Conservation (phyloP, 371 early-diverging fungal genomes). For the Rhizopus sp. region DNA sequence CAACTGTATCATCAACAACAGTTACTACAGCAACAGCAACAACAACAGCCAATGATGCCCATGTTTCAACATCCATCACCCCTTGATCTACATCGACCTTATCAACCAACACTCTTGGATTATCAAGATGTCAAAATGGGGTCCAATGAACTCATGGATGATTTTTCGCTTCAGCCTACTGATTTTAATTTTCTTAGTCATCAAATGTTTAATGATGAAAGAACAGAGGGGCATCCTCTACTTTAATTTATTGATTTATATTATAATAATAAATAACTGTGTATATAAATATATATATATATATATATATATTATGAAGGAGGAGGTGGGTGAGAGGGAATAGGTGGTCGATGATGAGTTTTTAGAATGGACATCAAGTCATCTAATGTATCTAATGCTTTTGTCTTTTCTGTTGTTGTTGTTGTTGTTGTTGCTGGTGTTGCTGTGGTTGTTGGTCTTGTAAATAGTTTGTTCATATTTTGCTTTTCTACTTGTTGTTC, state of each 20-base stretch:
- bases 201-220: constrained; percentile 3
- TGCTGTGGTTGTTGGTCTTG: constrained; percentile 2
- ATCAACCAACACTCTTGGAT: constrained; percentile 13
- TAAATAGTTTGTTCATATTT: constrained; percentile 8
- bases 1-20: constrained; percentile 13
- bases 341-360: constrained; percentile 26
- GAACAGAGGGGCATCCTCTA: constrained; percentile 24
- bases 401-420: constrained; percentile 18
- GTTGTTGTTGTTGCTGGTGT: background rate
- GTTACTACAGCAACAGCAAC: constrained; percentile 17
- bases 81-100: constrained; percentile 17
- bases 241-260: constrained; percentile 9
- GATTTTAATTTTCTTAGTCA: constrained; percentile 3
- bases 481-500: constrained; percentile 17
- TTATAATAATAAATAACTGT: background rate
- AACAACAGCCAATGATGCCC: constrained; percentile 10
- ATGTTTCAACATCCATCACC: constrained; percentile 1
- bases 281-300: background rate
- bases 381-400: constrained; percentile 18
- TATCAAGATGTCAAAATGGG: no score
- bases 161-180: background rate
- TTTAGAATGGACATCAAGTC: constrained; percentile 26
- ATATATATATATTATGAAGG: background rate
- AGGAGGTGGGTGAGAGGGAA: constrained; percentile 21
- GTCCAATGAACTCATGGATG: background rate